Evolutionary conservation across 2,329 filamentous ascomycete species (phyloP), one percentile per base, ranked within the genome.

Genomic region (Xylariaceae sp.): DNA sequence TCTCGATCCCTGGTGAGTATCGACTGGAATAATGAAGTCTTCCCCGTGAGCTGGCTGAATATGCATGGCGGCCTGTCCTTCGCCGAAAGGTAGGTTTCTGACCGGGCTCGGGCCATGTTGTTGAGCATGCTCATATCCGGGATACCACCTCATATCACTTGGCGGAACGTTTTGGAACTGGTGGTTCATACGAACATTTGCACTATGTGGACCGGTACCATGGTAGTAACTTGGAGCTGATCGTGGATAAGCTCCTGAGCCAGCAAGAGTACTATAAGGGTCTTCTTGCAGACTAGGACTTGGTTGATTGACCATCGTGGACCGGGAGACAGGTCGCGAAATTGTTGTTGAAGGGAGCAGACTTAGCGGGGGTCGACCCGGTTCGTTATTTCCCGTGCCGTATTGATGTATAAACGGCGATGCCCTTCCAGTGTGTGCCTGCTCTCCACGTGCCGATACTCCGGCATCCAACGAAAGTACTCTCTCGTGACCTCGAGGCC

Each of bases 1-100:
- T 58, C 85, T 86, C 11, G 90, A 95, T 11, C 86, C 90, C 60
- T 89, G 86, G 58, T 89, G 86, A 39, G 88, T 83, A 64, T 95
- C 89, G 10, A 92, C 83, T 12, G 85, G 84, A 43, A 91, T 82
- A 10, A 75, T 68, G 39, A 82, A 77, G 30, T 69, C 65, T 39
- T 71, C 72, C 38, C 68, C 72, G 58, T 63, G 67, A 47, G 47
- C 67, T 41, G 69, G 69, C 41, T 56, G 54, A 38, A 64, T 55
- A 41, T 56, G 46, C 30, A 64, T 51, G 10, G 52, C 53, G 14
- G 61, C 55, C 42, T 66, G 62, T 6, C 62, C 64, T 11, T 66
- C 64, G 17, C 59, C 50, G 39, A 61, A 58, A 7, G 61, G 39
- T 40, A 62, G 55, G 18, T 53, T 54, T 44, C 59, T 51, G 17